Evolutionary conservation across 2,329 filamentous ascomycete species (phyloP).

Genomic region (Botrytis galanthina): DNA sequence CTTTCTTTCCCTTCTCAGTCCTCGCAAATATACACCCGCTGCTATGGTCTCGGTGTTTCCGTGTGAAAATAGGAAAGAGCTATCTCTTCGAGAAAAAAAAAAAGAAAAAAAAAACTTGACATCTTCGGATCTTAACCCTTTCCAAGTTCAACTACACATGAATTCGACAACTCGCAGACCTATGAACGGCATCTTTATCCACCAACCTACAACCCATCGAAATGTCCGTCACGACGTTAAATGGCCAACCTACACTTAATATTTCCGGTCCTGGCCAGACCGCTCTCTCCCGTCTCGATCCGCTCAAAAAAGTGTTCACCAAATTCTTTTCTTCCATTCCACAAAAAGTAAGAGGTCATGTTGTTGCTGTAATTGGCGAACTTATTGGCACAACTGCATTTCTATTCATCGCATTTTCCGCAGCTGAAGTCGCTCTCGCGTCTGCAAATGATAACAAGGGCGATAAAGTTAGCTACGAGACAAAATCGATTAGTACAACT

Average conservation of each 20-base stretch:
- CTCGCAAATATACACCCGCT: background rate
- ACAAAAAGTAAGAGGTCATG: constrained; percentile 41
- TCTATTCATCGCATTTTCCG: constrained; percentile 37
- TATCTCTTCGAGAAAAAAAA: background rate
- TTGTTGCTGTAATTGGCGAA: constrained; percentile 49
- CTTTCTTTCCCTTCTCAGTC: background rate
- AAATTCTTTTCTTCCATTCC: constrained; percentile 26
- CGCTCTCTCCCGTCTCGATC: constrained; percentile 25
- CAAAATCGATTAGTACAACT: constrained; percentile 31
- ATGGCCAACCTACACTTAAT: constrained; percentile 25
- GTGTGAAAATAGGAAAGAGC: background rate
- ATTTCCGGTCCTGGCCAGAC: constrained; percentile 24
- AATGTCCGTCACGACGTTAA: constrained; percentile 22
- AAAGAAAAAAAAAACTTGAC: background rate
- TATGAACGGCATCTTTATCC: constrained; percentile 16
- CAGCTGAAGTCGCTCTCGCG: constrained; percentile 31
- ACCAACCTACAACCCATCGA: constrained; percentile 6
- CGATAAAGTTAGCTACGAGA: constrained; percentile 12
- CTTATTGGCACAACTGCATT: constrained; percentile 50
- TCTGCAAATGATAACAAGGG: constrained; percentile 32
- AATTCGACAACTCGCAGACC: constrained; percentile 6
- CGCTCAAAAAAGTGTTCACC: constrained; percentile 27
- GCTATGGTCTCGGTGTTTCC: background rate
- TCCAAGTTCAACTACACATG: background rate
- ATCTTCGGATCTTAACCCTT: background rate